Evolutionary conservation across 148 eudicot genomes (phyloP).

Genomic region (Dianthus caryophyllus): DNA sequence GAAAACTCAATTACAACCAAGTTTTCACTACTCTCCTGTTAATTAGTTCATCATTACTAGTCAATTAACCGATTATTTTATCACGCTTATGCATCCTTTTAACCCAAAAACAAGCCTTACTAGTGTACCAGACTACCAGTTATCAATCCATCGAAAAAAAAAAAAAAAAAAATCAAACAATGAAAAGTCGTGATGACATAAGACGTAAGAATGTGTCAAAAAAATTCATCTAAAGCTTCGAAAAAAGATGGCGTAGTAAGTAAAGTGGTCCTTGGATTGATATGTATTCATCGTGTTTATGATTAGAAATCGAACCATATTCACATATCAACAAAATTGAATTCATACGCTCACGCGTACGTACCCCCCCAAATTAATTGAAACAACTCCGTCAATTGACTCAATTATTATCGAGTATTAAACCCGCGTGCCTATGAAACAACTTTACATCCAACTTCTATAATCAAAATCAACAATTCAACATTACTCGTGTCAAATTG

Average conservation of each 20-base stretch:
- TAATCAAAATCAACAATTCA: not conserved
- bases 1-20: not conserved
- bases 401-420: not conserved
- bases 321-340: not conserved
- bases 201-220: not conserved
- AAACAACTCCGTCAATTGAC: not conserved
- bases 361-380: not conserved
- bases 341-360: not conserved
- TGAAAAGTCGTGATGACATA: conserved; percentile 2
- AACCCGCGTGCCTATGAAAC: not conserved
- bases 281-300: too few relatives aligned
- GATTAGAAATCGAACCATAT: not conserved
- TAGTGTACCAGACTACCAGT: too few relatives aligned
- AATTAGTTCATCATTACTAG: not conserved
- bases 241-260: too few relatives aligned
- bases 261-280: too few relatives aligned
- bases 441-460: not conserved
- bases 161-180: not conserved
- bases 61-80: not conserved
- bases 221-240: not conserved
- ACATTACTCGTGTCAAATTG: too few relatives aligned
- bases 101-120: too few relatives aligned
- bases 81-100: too few relatives aligned
- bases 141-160: too few relatives aligned
- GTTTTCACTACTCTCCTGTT: too few relatives aligned